Percentiles rank a stretch among this genome's conserved stretches.
These are phyloP conservation scores for Porcisia deanei DNA, from an alignment of 208 protist genomes.

Conservation along the genomic window DNA sequence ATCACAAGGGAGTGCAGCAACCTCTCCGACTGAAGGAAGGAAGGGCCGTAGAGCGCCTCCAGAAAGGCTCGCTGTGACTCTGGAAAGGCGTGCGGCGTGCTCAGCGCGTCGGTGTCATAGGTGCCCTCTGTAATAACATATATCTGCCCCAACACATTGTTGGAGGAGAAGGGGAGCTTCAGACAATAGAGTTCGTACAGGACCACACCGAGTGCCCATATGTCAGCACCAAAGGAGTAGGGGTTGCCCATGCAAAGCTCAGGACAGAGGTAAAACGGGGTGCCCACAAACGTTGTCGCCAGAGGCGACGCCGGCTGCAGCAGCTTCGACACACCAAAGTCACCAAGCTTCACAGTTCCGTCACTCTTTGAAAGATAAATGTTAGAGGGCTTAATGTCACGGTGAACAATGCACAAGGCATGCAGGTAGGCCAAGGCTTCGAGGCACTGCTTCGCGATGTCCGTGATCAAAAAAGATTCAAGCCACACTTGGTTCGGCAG, in stretches of 20 bases:
- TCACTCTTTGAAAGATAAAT: constrained; percentile 69
- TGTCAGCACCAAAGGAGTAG: constrained; percentile 84
- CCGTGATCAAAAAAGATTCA: constrained; percentile 69
- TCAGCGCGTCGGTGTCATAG: constrained; percentile 62
- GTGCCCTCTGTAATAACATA: constrained; percentile 82
- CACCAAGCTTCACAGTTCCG: constrained; percentile 75
- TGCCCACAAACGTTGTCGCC: constrained; percentile 86
- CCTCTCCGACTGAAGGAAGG: constrained; percentile 49
- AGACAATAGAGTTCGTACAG: constrained; percentile 88
- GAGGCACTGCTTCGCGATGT: constrained; percentile 80
- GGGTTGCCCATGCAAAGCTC: constrained; percentile 86
- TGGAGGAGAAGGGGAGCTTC: constrained; percentile 75
- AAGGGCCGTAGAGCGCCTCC: constrained; percentile 43
- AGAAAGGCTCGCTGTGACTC: constrained; percentile 35
- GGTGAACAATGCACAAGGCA: constrained; percentile 80
- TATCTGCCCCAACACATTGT: constrained; percentile 87
- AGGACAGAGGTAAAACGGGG: constrained; percentile 89
- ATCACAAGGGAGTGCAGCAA: constrained; percentile 66
- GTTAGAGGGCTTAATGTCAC: constrained; percentile 94
- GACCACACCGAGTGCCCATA: constrained; percentile 88
- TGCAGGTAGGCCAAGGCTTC: constrained; percentile 87
- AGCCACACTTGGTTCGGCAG: constrained; percentile 43
- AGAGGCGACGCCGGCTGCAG: constrained; percentile 57
- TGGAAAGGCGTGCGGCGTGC: constrained; percentile 47
- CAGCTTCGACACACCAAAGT: constrained; percentile 91